phyloP scores from a whole-genome alignment of 441 rosid genomes.

The Croton setiger region DNA sequence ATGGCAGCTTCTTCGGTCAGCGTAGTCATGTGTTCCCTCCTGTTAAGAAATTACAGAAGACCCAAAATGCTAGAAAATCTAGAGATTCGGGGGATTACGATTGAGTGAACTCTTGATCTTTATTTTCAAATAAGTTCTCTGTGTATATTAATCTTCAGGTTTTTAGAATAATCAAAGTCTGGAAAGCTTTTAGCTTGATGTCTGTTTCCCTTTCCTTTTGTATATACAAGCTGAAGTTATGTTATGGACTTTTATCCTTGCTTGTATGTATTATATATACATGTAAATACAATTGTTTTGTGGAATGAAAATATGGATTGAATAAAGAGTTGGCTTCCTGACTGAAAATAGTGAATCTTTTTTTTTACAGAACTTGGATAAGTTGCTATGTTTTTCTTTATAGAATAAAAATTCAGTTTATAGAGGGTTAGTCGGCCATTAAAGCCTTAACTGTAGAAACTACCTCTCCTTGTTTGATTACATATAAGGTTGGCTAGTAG shows the following conservation, averaged over 20 bases:
- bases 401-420: too few relatives aligned
- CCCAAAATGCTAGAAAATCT: slow-evolving; percentile 58
- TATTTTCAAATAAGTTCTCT: slow-evolving; percentile 1
- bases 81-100: slow-evolving; percentile 46
- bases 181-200: background rate
- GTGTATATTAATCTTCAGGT: background rate
- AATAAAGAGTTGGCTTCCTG: too few relatives aligned
- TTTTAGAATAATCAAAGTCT: background rate
- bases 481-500: too few relatives aligned
- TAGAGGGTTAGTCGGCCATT: too few relatives aligned
- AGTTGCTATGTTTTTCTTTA: too few relatives aligned
- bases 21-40: slow-evolving; percentile 83
- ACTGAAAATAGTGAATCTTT: too few relatives aligned
- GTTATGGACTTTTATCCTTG: background rate
- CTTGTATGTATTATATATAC: background rate
- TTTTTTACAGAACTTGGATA: too few relatives aligned
- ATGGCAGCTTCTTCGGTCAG: slow-evolving; percentile 98
- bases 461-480: too few relatives aligned
- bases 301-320: background rate
- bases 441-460: too few relatives aligned
- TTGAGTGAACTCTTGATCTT: slow-evolving; percentile 28
- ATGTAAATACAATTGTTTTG: background rate
- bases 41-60: slow-evolving; percentile 67
- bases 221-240: background rate
- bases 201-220: too few relatives aligned